Base-by-base conservation (phyloP, 2,329 filamentous ascomycete species). In the Bipolaris gigantea region DNA sequence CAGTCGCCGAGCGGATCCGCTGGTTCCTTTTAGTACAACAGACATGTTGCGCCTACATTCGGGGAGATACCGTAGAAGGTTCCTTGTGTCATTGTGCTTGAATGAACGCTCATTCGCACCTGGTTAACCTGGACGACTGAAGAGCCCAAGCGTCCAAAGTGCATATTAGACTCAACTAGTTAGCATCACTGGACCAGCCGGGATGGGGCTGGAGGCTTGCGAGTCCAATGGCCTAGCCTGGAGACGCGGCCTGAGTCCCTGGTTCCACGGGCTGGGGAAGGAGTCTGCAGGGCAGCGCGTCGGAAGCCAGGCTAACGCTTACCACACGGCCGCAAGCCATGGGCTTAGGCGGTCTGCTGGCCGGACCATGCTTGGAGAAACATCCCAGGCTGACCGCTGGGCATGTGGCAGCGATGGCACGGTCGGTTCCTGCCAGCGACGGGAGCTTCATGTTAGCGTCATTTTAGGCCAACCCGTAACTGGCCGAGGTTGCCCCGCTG, bases 51-150 rank as follows among this genome's bases (percentile, higher is more conserved):
- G 62, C 60, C 59, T 60, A 61, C 56, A 51, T 61, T 66, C 64
- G 56, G 62, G 50, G 58, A 61, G 58, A 61, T 59, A 56, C 57
- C 57, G 58, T 66, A 54, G 58, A 61, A 59, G 59, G 63, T 63
- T 57, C 55, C 64, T 66, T 69, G 69, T 68, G 67, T 71, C 70
- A 72, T 71, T 63, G 66, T 67, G 57, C 63, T 68, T 52, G 60
- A 68, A 55, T 59, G 60, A 65, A 66, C 62, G 65, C 59, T 62
- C 62, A 70, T 63, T 62, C 61, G 52, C 63, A 66, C 60, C 61
- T 64, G 65, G 65, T 67, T 64, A 69, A 70, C 65, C 62, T 66
- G 53, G 66, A 67, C 62, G 55, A 71, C 45, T 61, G 64, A 63
- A 63, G 57, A 50, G 61, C 63, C 69, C 66, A 71, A 72, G 67